phyloP scores from a whole-genome alignment of 495 filamentous ascomycete genomes.

The Podospora pseudopauciseta region DNA sequence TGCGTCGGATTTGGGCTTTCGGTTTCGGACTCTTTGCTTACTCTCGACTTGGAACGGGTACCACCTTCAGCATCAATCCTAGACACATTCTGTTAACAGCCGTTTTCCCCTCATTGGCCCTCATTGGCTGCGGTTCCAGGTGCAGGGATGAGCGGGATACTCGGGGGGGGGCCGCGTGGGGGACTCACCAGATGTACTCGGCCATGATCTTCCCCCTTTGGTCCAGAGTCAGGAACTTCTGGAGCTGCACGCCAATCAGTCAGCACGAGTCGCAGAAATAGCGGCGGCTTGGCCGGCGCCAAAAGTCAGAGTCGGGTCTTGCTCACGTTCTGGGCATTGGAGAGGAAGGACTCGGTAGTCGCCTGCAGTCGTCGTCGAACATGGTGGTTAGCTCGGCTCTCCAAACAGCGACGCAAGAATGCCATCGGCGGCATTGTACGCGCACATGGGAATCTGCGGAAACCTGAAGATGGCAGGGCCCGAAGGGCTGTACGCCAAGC shows the following conservation, averaged over 20 bases:
- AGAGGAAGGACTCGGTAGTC: slow-evolving; percentile 9
- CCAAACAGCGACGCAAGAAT: background rate
- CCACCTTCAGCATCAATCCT: slow-evolving; percentile 76
- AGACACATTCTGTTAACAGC: background rate
- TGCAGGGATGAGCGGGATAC: background rate
- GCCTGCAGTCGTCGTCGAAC: slow-evolving; percentile 12
- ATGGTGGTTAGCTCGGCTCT: background rate
- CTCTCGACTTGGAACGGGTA: slow-evolving; percentile 88
- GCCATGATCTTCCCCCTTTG: slow-evolving; percentile 77
- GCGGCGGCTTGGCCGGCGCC: background rate
- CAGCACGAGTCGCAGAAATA: background rate
- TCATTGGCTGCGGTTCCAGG: background rate
- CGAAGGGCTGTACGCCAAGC: background rate
- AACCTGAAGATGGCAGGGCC: background rate
- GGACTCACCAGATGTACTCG: slow-evolving; percentile 80
- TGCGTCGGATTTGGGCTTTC: background rate
- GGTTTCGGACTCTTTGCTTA: slow-evolving; percentile 47
- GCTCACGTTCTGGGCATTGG: slow-evolving; percentile 14
- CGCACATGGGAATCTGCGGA: background rate
- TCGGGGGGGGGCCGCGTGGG: background rate
- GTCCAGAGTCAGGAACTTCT: slow-evolving; percentile 87
- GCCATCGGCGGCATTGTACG: background rate
- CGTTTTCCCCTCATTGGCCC: background rate
- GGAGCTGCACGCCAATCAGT: slow-evolving; percentile 53
- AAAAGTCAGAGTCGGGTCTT: background rate